These are phyloP conservation scores for Arthrocladium fulminans DNA, from an alignment of 2,329 filamentous ascomycete genomes.

Conservation along the genomic window DNA sequence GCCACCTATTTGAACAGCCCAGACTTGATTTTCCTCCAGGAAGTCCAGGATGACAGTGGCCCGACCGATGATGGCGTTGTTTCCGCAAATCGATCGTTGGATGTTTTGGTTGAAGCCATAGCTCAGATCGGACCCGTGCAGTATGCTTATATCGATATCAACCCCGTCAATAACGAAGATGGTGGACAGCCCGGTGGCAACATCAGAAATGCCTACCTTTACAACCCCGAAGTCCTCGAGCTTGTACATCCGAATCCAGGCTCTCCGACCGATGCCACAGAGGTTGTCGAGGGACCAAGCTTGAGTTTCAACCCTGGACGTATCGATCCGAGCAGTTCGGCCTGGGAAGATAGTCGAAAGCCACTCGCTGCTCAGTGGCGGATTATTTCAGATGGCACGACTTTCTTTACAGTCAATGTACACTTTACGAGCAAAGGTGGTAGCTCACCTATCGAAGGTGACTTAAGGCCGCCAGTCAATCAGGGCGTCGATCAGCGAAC, in stretches of 20 bases:
- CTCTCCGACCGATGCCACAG: constrained; percentile 45
- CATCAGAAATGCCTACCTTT: constrained; percentile 63
- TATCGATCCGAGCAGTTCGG: constrained; percentile 53
- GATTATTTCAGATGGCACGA: constrained; percentile 38
- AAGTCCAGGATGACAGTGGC: constrained; percentile 61
- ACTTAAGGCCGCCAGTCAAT: constrained; percentile 58
- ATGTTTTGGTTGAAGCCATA: constrained; percentile 47
- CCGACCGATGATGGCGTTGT: constrained; percentile 51
- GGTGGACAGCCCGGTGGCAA: constrained; percentile 62
- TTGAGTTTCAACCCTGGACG: constrained; percentile 61
- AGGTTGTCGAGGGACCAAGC: constrained; percentile 49
- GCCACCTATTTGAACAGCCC: constrained; percentile 55
- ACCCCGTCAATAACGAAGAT: constrained; percentile 51
- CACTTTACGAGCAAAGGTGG: constrained; percentile 61
- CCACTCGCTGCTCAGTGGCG: constrained; percentile 60
- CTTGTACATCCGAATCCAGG: constrained; percentile 52
- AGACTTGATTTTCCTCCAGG: constrained; percentile 60
- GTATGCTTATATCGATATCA: constrained; percentile 54
- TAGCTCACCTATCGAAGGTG: constrained; percentile 55
- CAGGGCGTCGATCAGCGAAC: constrained; percentile 50
- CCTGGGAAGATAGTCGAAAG: constrained; percentile 56
- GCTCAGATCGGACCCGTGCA: constrained; percentile 37
- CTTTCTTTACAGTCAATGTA: constrained; percentile 64
- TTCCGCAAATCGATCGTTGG: constrained; percentile 51
- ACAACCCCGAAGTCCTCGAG: constrained; percentile 51